These are phyloP conservation scores for Tetradesmus obliquus DNA, from an alignment of 139 green algal genomes.

Conservation along the genomic window DNA sequence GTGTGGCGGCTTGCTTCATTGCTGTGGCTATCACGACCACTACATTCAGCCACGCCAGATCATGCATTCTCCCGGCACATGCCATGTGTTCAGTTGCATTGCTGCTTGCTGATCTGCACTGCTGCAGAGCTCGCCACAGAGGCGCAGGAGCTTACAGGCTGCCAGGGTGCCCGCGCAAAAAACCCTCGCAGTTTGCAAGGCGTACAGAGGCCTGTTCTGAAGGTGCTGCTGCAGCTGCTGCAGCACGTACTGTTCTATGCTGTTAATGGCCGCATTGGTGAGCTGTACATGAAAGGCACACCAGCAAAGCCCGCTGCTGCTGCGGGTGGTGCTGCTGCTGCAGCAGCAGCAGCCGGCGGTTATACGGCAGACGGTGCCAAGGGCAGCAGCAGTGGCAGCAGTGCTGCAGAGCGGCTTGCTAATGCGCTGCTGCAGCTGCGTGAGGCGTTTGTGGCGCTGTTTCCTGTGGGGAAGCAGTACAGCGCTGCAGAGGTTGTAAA, in stretches of 20 bases:
- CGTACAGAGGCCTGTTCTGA: neutral
- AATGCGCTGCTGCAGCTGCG: neutral
- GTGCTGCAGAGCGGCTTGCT: neutral
- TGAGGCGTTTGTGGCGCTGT: neutral
- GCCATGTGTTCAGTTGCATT: neutral
- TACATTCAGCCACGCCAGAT: too few species aligned
- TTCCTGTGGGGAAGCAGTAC: slow-evolving; percentile 27
- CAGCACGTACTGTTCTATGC: slow-evolving; percentile 33
- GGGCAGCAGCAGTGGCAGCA: neutral
- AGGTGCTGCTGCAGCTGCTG: slow-evolving; percentile 21
- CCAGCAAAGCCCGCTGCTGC: neutral
- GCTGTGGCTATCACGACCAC: too few species aligned
- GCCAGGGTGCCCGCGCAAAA: too few species aligned
- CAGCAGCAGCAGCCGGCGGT: neutral
- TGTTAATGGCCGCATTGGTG: slow-evolving; percentile 21
- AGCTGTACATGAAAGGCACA: neutral
- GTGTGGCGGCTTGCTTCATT: too few species aligned
- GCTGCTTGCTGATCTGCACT: neutral
- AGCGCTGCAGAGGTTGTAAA: neutral
- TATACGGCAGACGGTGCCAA: neutral
- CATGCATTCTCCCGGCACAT: too few species aligned
- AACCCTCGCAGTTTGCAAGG: too few species aligned
- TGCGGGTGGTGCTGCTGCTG: neutral
- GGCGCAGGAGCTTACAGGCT: neutral
- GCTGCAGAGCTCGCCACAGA: neutral